Conservation (phyloP, 2,329 filamentous ascomycete genomes). For the Aspergillus viridinutans region DNA sequence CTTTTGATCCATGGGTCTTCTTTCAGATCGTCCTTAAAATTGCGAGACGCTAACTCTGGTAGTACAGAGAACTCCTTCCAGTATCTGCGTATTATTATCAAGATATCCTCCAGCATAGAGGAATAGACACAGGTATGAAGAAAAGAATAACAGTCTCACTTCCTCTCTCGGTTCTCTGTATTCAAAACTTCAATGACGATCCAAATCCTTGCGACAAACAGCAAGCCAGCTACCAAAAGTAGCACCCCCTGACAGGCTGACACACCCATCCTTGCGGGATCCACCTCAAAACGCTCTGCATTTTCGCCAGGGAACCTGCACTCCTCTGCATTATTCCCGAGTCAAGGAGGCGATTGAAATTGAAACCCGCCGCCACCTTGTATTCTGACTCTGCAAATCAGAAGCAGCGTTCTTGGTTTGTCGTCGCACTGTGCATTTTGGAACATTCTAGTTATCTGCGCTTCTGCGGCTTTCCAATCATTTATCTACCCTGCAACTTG, state of each 20-base stretch:
- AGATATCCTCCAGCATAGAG: no score
- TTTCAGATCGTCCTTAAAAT: neutral
- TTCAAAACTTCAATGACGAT: no score
- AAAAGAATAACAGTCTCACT: neutral
- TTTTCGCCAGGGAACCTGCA: neutral
- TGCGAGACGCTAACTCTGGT: neutral
- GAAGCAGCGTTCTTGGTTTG: no score
- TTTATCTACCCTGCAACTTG: no score
- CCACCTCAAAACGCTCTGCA: neutral
- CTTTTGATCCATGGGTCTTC: conserved; percentile 1
- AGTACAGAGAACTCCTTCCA: neutral
- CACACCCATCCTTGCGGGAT: neutral
- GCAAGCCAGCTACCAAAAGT: neutral
- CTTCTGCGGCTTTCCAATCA: no score
- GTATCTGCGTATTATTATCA: no score
- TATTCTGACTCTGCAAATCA: neutral
- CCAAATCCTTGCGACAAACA: neutral
- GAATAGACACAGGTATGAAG: neutral
- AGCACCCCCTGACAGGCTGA: neutral
- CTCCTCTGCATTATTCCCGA: neutral
- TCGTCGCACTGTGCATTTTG: neutral
- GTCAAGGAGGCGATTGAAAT: neutral
- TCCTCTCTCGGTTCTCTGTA: no score
- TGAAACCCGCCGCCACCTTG: neutral
- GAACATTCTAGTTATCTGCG: neutral